phyloP scores from a whole-genome alignment of 2,329 filamentous ascomycete species.

The Ceratocystis cacaofunesta region DNA sequence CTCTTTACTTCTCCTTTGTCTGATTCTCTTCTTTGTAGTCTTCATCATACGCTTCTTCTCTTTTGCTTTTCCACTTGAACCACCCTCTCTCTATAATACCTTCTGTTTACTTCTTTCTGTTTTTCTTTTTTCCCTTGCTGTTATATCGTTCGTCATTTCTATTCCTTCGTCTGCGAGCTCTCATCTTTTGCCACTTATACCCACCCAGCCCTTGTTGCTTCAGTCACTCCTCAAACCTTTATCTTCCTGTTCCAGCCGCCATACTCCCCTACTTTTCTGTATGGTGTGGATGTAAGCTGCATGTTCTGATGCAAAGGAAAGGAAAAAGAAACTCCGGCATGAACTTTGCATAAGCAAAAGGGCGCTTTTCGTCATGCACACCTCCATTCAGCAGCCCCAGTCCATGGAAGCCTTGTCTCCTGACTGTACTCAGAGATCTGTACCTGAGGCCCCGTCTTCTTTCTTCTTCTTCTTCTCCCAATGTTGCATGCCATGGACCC shows the following conservation, averaged over 20 bases:
- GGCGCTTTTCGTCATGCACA: neutral
- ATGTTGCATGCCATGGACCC: constrained; percentile 5
- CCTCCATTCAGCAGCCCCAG: neutral
- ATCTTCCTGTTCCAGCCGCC: neutral
- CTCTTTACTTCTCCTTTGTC: constrained; percentile 5
- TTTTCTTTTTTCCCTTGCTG: neutral
- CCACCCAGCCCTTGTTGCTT: neutral
- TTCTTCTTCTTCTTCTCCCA: neutral
- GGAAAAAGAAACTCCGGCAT: neutral
- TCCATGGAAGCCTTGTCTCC: neutral
- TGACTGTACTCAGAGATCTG: neutral
- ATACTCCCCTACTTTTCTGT: neutral
- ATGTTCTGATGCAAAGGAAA: neutral
- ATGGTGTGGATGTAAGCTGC: neutral
- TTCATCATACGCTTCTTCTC: neutral
- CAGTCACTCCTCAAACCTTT: neutral
- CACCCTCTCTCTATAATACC: neutral
- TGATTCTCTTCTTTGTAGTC: neutral
- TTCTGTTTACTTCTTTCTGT: constrained; percentile 4
- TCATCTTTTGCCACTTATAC: neutral
- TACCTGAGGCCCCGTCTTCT: neutral
- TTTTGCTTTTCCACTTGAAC: neutral
- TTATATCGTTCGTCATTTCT: no score
- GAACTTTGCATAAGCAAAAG: neutral
- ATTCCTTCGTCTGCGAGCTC: no score